These are phyloP conservation scores for Aureobasidium sp. DNA, from an alignment of 2,329 filamentous ascomycete genomes.

Conservation along the genomic window DNA sequence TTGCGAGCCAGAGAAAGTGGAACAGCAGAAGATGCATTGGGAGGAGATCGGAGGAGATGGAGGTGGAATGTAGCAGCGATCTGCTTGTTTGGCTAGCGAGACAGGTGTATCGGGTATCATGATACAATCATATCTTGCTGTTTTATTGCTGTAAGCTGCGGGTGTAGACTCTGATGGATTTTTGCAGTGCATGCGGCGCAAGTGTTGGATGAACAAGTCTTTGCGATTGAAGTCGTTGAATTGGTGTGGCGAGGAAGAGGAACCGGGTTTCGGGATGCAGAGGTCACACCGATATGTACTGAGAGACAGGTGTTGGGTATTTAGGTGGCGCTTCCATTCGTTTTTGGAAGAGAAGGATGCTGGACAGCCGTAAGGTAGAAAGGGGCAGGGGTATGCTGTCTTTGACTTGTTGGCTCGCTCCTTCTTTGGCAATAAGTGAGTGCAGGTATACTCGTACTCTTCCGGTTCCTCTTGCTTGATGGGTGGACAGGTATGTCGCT, in stretches of 20 bases:
- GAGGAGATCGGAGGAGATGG: conserved; percentile 69
- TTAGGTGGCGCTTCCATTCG: conserved; percentile 94
- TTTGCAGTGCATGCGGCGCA: conserved; percentile 81
- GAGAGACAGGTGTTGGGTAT: conserved; percentile 80
- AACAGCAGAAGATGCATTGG: conserved; percentile 70
- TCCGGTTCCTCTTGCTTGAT: conserved; percentile 2
- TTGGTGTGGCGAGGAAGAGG: conserved; percentile 21
- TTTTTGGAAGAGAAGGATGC: conserved; percentile 85
- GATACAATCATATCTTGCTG: conserved; percentile 18
- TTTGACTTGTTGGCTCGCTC: not conserved
- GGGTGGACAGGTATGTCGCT: no score
- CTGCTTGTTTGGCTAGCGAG: conserved; percentile 54
- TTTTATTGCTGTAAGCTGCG: conserved; percentile 31
- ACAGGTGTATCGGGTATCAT: conserved; percentile 22
- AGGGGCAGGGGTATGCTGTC: conserved; percentile 75
- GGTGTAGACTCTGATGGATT: conserved; percentile 34
- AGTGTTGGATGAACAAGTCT: conserved; percentile 90
- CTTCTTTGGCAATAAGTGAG: not conserved
- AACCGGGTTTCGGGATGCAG: conserved; percentile 56
- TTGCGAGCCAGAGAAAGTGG: conserved; percentile 66
- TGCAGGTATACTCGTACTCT: not conserved
- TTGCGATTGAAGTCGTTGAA: conserved; percentile 86
- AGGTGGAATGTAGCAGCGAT: conserved; percentile 67
- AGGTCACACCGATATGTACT: conserved; percentile 58
- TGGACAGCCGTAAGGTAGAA: conserved; percentile 78